phyloP scores from a whole-genome alignment of 768 basidiomycete genomes.

The Tylopilus rubrobrunneus region DNA sequence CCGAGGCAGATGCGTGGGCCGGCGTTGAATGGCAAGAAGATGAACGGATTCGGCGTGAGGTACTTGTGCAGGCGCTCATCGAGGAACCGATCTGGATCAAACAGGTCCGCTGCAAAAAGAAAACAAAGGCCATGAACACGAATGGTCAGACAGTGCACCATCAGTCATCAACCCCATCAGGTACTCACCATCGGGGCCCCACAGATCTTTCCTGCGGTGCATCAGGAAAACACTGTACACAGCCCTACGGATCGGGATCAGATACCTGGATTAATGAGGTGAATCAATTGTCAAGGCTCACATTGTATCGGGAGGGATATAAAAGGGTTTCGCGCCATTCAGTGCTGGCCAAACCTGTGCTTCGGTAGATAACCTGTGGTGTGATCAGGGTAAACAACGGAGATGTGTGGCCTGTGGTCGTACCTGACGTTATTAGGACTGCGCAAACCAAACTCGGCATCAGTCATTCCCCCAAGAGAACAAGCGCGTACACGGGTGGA shows the following conservation, averaged over 20 bases:
- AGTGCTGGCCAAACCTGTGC: constrained; percentile 17
- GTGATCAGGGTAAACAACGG: background rate
- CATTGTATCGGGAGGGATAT: constrained; percentile 43
- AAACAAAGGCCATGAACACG: background rate
- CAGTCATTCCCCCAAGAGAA: background rate
- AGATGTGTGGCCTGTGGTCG: background rate
- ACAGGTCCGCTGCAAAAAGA: constrained; percentile 29
- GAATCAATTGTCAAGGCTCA: constrained; percentile 5
- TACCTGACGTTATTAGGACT: constrained; percentile 26
- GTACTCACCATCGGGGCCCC: constrained; percentile 35
- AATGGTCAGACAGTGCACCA: background rate
- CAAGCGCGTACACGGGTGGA: constrained; percentile 25
- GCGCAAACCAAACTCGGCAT: constrained; percentile 4
- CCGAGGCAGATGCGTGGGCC: constrained; percentile 65
- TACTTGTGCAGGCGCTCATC: constrained; percentile 54
- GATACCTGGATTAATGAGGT: background rate
- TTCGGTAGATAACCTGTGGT: constrained; percentile 13
- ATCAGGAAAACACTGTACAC: constrained; percentile 28
- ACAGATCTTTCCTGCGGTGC: constrained; percentile 38
- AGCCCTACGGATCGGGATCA: constrained; percentile 1
- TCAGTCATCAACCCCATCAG: too few relatives aligned
- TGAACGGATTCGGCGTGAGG: constrained; percentile 57
- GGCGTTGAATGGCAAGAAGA: constrained; percentile 67
- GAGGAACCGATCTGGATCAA: constrained; percentile 65
- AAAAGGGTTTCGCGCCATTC: constrained; percentile 43